Evolutionary conservation across 1,284 basidiomycete genomes (phyloP).

Genomic region (Inonotus obliquus): DNA sequence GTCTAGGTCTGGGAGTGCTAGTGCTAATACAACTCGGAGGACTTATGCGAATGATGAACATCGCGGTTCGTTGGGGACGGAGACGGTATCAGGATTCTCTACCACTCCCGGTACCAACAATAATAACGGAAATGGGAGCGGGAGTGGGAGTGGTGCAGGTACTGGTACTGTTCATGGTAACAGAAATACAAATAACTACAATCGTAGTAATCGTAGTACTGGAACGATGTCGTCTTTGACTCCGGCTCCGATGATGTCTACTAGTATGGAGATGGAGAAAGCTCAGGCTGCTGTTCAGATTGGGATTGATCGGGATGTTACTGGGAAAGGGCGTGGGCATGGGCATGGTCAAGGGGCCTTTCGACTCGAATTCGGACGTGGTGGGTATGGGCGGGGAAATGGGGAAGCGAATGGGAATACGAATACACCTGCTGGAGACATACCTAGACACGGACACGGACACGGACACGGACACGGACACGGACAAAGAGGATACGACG

Average conservation of each 20-base stretch:
- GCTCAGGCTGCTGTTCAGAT: not conserved
- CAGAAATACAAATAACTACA: no score
- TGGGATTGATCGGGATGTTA: not conserved
- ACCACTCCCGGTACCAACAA: not conserved
- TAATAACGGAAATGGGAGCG: no score
- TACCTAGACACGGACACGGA: not conserved
- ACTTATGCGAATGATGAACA: not conserved
- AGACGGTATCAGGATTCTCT: not conserved
- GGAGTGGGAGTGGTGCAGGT: not conserved
- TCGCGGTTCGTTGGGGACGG: no score
- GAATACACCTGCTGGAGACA: not conserved
- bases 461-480: no score
- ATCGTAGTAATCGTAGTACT: not conserved
- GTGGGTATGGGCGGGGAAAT: not conserved
- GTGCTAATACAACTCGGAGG: no score
- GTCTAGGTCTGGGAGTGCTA: not conserved
- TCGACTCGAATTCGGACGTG: not conserved
- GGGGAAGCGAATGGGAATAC: not conserved
- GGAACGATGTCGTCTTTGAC: not conserved
- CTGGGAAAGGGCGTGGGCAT: not conserved
- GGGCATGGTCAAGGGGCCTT: no score
- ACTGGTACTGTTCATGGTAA: no score
- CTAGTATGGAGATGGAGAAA: conserved; percentile 9
- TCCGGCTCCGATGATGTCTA: no score
- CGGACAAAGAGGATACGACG: no score